A percentile compares a stretch with the other conserved stretches of the same genome.
phyloP scores from a whole-genome alignment of 352 stramenopile species.

The Globisporangium megalacanthum region DNA sequence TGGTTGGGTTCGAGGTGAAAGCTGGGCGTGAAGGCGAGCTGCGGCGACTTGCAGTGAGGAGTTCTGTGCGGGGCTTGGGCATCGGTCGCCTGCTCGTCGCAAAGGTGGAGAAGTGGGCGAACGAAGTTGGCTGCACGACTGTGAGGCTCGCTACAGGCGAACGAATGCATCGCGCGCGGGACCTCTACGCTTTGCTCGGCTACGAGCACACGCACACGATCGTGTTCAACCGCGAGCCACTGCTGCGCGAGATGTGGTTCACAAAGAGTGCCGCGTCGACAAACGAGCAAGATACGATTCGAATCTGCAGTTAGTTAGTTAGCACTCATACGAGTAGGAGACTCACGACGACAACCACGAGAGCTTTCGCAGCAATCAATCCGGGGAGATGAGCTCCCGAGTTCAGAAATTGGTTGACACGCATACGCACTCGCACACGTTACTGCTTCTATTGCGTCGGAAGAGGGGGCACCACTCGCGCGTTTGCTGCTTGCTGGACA shows the following conservation, averaged over 20 bases:
- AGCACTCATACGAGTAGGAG: too few species aligned
- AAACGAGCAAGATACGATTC: too few species aligned
- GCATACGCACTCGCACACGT: too few species aligned
- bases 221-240: constrained; percentile 3
- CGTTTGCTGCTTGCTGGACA: too few species aligned
- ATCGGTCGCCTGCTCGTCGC: constrained; percentile 17
- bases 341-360: too few species aligned
- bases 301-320: too few species aligned
- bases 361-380: too few species aligned
- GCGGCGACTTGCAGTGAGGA: constrained; percentile 21
- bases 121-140: constrained; percentile 5
- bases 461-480: too few species aligned
- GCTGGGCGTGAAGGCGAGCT: constrained; percentile 17
- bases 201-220: constrained; percentile 8
- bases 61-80: constrained; percentile 16
- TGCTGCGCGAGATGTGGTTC: constrained; percentile 1
- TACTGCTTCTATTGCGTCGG: too few species aligned
- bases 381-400: too few species aligned
- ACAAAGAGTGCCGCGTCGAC: not conserved
- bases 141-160: constrained; percentile 14
- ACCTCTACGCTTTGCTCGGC: constrained; percentile 11
- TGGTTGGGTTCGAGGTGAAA: constrained; percentile 20
- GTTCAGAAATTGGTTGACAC: too few species aligned
- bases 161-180: constrained; percentile 8
- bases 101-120: constrained; percentile 18